phyloP scores from a whole-genome alignment of 306 rosid species.

The Dalbergia cultrata region DNA sequence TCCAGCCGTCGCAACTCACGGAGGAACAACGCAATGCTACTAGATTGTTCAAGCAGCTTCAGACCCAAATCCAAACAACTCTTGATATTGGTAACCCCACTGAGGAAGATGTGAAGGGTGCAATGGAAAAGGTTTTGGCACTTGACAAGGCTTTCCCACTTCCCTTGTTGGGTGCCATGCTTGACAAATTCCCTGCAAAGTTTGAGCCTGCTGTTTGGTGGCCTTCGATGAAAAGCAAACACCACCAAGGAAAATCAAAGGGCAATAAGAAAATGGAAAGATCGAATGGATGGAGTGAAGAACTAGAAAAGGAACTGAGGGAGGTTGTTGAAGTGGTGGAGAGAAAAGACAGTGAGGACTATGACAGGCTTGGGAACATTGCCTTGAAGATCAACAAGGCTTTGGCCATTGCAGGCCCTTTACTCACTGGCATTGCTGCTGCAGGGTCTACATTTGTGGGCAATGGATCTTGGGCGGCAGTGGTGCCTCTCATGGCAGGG shows the following conservation, averaged over 20 bases:
- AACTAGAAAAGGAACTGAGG: slow-evolving; percentile 63
- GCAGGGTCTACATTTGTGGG: slow-evolving; percentile 59
- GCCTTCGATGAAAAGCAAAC: slow-evolving; percentile 51
- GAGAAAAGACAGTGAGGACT: slow-evolving; percentile 71
- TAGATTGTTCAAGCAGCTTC: slow-evolving; percentile 67
- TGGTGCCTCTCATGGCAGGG: slow-evolving; percentile 65
- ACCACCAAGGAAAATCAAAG: background rate
- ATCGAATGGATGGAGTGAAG: slow-evolving; percentile 70
- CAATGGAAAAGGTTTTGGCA: slow-evolving; percentile 66
- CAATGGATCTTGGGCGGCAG: slow-evolving; percentile 39
- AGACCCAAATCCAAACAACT: slow-evolving; percentile 51
- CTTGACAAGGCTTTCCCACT: slow-evolving; percentile 87
- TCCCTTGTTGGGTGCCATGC: slow-evolving; percentile 78
- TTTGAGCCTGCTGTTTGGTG: slow-evolving; percentile 84
- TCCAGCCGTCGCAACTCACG: slow-evolving; percentile 86
- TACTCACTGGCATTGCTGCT: slow-evolving; percentile 76
- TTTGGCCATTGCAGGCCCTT: slow-evolving; percentile 75
- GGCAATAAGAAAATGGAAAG: background rate
- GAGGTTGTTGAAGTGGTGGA: slow-evolving; percentile 64
- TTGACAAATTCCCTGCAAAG: slow-evolving; percentile 72
- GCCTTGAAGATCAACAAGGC: slow-evolving; percentile 66
- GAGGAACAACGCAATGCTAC: slow-evolving; percentile 86
- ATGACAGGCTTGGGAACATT: slow-evolving; percentile 71
- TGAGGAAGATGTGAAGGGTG: slow-evolving; percentile 55
- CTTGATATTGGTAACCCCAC: slow-evolving; percentile 48